Percentiles rank a stretch among this genome's conserved stretches.
phyloP scores from a whole-genome alignment of 148 eudicot species.

The Tetragonia tetragonoides region DNA sequence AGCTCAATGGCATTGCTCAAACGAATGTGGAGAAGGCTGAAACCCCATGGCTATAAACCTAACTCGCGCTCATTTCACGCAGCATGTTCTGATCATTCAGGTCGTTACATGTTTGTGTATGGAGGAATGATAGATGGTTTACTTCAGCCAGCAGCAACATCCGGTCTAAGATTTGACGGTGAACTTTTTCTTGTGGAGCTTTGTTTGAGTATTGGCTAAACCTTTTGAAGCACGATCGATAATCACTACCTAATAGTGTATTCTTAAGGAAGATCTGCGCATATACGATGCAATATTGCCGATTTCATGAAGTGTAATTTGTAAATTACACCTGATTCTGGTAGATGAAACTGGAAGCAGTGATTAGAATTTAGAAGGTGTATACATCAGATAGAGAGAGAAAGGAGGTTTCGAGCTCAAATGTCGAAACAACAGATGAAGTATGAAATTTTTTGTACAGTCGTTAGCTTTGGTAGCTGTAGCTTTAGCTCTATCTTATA shows the following conservation, averaged over 20 bases:
- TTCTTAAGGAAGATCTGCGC: neutral
- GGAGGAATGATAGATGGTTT: slow-evolving; percentile 95
- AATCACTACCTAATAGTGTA: neutral
- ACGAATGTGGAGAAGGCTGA: slow-evolving; percentile 69
- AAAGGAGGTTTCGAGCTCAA: too few species aligned
- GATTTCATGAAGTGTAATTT: neutral
- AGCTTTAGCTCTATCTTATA: neutral
- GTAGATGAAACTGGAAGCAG: neutral
- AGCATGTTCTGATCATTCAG: slow-evolving; percentile 78
- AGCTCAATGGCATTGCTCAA: slow-evolving; percentile 26
- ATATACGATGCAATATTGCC: slow-evolving; percentile 6
- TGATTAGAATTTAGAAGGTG: neutral
- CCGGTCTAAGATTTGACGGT: slow-evolving; percentile 73
- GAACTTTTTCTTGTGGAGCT: slow-evolving; percentile 78
- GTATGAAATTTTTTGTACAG: neutral
- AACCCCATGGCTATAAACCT: slow-evolving; percentile 52
- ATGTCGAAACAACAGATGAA: neutral
- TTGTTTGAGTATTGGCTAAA: slow-evolving; percentile 11
- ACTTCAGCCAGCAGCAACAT: slow-evolving; percentile 52
- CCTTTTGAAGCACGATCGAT: neutral
- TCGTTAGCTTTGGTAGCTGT: neutral
- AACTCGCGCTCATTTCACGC: slow-evolving; percentile 82
- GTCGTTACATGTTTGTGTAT: slow-evolving; percentile 62
- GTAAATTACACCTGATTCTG: neutral
- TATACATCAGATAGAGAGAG: too few species aligned